These are phyloP conservation scores for Solanum infundibuliforme DNA, from an alignment of 257 asterid species.

Conservation along the genomic window DNA sequence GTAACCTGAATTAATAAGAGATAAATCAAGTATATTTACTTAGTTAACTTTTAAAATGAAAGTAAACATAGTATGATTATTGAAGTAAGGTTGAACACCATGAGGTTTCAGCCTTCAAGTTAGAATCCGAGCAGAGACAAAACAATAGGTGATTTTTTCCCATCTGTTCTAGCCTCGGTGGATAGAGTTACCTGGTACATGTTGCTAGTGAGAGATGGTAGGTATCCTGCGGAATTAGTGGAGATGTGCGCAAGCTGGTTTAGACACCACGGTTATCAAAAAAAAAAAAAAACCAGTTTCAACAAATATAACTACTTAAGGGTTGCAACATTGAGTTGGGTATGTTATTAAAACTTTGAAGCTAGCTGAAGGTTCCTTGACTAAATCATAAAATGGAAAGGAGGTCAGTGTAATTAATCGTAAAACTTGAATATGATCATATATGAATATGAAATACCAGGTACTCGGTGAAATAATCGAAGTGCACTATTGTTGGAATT, in stretches of 20 bases:
- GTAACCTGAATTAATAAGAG: neutral
- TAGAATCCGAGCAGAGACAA: neutral
- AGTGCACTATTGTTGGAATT: neutral
- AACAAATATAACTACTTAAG: neutral
- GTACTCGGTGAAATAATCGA: neutral
- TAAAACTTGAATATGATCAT: neutral
- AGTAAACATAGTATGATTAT: neutral
- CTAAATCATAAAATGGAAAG: neutral
- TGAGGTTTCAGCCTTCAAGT: neutral
- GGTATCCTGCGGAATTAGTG: neutral
- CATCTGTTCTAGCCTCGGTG: neutral
- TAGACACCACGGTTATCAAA: neutral
- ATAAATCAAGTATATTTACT: neutral
- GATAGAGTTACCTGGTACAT: neutral
- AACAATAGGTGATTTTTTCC: neutral
- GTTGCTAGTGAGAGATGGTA: neutral
- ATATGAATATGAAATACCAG: neutral
- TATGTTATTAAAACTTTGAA: neutral
- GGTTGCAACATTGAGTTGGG: neutral
- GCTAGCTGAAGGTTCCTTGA: neutral
- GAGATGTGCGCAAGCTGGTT: neutral
- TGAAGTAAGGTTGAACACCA: neutral
- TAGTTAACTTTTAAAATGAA: neutral
- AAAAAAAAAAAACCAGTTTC: neutral
- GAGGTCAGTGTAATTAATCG: neutral